Evolutionary conservation across 108 stramenopile genomes (phyloP), one percentile per base, ranked within the genome.

Genomic region (Halocafeteria seosinensis): DNA sequence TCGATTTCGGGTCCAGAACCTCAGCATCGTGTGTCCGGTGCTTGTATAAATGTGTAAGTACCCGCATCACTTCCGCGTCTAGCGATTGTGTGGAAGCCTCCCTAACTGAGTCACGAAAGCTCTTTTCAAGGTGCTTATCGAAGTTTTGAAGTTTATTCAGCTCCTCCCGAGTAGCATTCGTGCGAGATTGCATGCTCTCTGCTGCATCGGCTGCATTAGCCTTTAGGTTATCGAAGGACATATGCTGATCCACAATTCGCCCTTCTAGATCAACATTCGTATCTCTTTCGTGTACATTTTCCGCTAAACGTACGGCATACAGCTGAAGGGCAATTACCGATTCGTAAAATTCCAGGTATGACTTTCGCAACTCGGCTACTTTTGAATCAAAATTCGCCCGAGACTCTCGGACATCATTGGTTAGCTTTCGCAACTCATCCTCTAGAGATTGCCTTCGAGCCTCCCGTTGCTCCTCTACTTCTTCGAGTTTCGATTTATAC

Each of bases 361-460:
- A 52, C 0, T 36, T 37, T n/a, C 32, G 6, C 29, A 69, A 21
- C 38, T 32, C 68, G 51, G 52, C 47, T 17, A 84, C 35, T 33
- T 51, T 51, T 31, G 81, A 77, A 62, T 81, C 74, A 38, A 84
- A 84, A 0, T 38, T 36, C 37, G 68, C 59, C 29, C 67, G 55
- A 17, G 62, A 24, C 34, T 80, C 78, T 28, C 29, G 33, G 26
- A 81, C 73, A 70, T 83, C 80, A 4, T 55, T 62, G 28, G 59
- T 58, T 3, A 76, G 65, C 71, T 76, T 77, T 63, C 81, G 81
- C 62, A 83, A 52, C 25, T 83, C 82, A 3, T 76, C 64, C 63
- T 80, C 80, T 0, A 81, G 78, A 0, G 74, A 65, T 50, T 81
- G 79, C 34, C 77, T 69, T 23, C 58, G 57, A 33, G 34, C 17